Base-by-base conservation (phyloP, 2,329 filamentous ascomycete genomes). In the Diaporthe sp. region DNA sequence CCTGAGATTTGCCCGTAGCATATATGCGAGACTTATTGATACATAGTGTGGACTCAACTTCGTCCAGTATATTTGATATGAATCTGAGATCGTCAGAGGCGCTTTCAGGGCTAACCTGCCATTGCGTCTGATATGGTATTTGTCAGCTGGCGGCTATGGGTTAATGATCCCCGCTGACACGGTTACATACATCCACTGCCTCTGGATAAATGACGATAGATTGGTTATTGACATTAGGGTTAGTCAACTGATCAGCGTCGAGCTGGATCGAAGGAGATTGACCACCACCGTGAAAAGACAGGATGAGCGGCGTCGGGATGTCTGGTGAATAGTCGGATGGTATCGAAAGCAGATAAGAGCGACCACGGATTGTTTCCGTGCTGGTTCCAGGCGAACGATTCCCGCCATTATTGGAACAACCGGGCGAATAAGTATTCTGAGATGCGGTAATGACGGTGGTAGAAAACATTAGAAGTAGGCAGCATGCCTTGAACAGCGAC, bases 311-410 rank as follows among this genome's bases (percentile, higher is more conserved):
- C 33, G 33, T 58, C 33, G 55, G 33, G 30, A 33, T 58, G 55
- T 58, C 55, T 19, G 55, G 15, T 58, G 55, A 58, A 22, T 58
- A 58, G 55, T 35, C 9, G 19, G 10, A 13, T 10, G 55, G 55
- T 58, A 58, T 58, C 22, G 55, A 58, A n/a, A 58, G 55, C 33
- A 58, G 55, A 58, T 58, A 58, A n/a, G 55, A 58, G 33, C 55
- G 55, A 58, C 19, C 22, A 10, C 55, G 22, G 33, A 58, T 58
- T 25, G 55, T 35, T 58, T 38, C 33, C 22, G 33, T 58, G 22
- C 33, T 58, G 55, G 22, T 58, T 38, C 55, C 55, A 22, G 33
- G 55, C 22, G 55, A 38, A 33, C 6, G 22, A 58, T 58, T 35
- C 3, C 55, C 22, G 19, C 55, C 55, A 17, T 2, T 25, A 30